phyloP scores from a whole-genome alignment of 2,329 filamentous ascomycete genomes.

The Pyricularia grisea region DNA sequence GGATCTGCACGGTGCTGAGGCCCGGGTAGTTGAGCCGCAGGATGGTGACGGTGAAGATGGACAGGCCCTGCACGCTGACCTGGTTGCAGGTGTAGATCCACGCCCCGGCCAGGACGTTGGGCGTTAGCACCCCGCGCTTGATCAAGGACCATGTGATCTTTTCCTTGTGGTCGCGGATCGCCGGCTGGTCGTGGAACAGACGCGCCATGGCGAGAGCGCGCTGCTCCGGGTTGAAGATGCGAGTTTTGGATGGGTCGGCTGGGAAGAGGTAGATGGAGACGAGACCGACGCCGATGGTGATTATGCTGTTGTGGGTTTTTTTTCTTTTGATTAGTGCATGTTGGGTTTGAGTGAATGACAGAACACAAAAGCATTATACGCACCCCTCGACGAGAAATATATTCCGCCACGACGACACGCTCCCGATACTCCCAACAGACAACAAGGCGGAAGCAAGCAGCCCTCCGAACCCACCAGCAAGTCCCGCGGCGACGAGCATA shows the following conservation, averaged over 20 bases:
- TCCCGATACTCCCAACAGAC: constrained; percentile 13
- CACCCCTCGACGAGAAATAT: constrained; percentile 12
- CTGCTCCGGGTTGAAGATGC: constrained; percentile 9
- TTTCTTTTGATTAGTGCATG: neutral
- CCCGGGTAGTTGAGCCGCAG: constrained; percentile 15
- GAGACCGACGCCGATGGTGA: constrained; percentile 1
- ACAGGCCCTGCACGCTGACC: constrained; percentile 8
- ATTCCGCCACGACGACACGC: constrained; percentile 9
- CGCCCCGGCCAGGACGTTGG: constrained; percentile 16
- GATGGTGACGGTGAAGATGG: constrained; percentile 7
- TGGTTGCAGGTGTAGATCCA: constrained; percentile 16
- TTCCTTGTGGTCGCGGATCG: constrained; percentile 15
- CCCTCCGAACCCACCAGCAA: constrained; percentile 6
- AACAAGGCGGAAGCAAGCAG: constrained; percentile 10
- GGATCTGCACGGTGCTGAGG: constrained; percentile 14
- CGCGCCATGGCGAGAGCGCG: constrained; percentile 7
- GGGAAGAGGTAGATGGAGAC: constrained; percentile 11
- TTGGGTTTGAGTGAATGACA: neutral
- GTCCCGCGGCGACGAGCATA: constrained; percentile 5
- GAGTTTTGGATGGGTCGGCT: constrained; percentile 12
- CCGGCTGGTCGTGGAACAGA: constrained; percentile 15
- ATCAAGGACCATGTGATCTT: constrained; percentile 11
- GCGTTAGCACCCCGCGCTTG: constrained; percentile 13
- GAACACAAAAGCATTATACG: neutral
- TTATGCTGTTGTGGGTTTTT: neutral